Evolutionary conservation across 768 basidiomycete genomes (phyloP).

Genomic region (Lactifluus piperatus): DNA sequence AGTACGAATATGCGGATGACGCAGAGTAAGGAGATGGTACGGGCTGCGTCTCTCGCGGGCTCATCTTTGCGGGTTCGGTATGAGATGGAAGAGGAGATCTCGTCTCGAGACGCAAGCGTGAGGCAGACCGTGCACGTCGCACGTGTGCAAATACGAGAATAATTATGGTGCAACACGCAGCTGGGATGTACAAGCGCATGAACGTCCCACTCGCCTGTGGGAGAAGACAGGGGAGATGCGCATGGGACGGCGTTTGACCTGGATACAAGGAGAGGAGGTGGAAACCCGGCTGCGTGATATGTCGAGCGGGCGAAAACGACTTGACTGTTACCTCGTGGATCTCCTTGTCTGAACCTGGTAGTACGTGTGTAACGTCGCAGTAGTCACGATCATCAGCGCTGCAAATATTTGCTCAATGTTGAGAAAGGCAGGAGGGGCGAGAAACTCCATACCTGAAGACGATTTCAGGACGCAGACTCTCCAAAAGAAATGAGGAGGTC

Average conservation of each 20-base stretch:
- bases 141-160: conserved; percentile 39
- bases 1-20: conserved; percentile 20
- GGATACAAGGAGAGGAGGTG: conserved; percentile 69
- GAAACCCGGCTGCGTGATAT: conserved; percentile 72
- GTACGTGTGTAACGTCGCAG: conserved; percentile 62
- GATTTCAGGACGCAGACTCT: conserved; percentile 50
- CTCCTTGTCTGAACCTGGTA: conserved; percentile 22
- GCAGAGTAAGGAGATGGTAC: conserved; percentile 18
- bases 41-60: background rate
- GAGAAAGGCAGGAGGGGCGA: background rate
- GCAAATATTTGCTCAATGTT: background rate
- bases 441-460: conserved; percentile 55
- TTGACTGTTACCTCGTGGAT: conserved; percentile 82
- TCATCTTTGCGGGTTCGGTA: background rate
- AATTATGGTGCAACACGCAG: conserved; percentile 45
- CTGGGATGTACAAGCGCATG: conserved; percentile 53
- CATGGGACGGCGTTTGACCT: conserved; percentile 34
- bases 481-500: conserved; percentile 64
- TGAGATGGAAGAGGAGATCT: conserved; percentile 12
- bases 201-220: conserved; percentile 63
- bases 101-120: conserved; percentile 15
- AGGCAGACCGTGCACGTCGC: conserved; percentile 13
- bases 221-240: conserved; percentile 67
- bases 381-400: conserved; percentile 91
- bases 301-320: conserved; percentile 71